Evolutionary conservation across 2,329 filamentous ascomycete species (phyloP).

Genomic region (Tolypocladium ovalisporum): DNA sequence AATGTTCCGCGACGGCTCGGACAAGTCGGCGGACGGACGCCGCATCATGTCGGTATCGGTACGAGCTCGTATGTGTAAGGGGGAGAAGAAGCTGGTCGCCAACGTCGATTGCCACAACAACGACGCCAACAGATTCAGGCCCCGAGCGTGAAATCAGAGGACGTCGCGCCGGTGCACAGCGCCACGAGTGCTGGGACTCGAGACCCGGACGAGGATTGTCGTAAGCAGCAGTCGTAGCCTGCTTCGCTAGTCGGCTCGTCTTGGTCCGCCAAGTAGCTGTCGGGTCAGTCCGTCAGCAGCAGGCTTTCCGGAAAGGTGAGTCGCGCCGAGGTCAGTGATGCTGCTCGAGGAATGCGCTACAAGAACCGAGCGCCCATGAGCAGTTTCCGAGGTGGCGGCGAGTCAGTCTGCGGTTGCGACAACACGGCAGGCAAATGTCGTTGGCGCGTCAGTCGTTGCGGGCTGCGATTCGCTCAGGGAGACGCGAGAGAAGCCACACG

Average conservation of each 20-base stretch:
- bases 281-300: not conserved
- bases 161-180: not conserved
- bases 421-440: not conserved
- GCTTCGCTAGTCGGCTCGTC: not conserved
- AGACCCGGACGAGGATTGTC: not conserved
- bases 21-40: conserved; percentile 28
- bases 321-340: not conserved
- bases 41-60: conserved; percentile 23
- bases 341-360: not conserved
- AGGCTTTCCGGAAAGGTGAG: not conserved
- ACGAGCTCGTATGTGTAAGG: not conserved
- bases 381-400: not conserved
- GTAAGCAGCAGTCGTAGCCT: not conserved
- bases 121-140: not conserved
- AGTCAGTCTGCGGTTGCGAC: not conserved
- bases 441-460: too few relatives aligned
- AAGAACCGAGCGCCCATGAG: not conserved
- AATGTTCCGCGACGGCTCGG: conserved; percentile 28
- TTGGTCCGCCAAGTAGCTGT: not conserved
- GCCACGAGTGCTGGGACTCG: not conserved
- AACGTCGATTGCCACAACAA: not conserved
- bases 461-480: too few relatives aligned
- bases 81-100: not conserved
- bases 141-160: not conserved
- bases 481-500: too few relatives aligned